Evolutionary conservation across 495 filamentous ascomycete genomes (phyloP).

Genomic region (Antarctomyces pellizariae): DNA sequence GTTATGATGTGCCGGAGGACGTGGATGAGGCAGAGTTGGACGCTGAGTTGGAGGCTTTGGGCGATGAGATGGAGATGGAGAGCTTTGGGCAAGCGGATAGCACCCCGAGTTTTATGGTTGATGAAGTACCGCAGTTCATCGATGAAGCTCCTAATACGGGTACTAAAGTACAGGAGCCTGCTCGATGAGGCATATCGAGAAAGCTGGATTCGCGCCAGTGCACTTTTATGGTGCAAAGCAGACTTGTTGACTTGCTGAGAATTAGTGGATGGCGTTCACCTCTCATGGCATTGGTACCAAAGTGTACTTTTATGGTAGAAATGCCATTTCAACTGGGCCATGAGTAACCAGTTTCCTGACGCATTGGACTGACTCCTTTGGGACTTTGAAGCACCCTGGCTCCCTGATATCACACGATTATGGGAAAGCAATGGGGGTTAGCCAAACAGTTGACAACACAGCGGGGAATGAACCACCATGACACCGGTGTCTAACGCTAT

Average conservation of each 20-base stretch:
- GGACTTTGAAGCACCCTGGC: too few species aligned
- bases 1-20: slow-evolving; percentile 91
- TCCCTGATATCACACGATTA: too few species aligned
- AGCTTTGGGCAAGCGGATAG: slow-evolving; percentile 31
- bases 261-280: slow-evolving; percentile 2
- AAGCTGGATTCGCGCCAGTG: not conserved
- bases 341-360: too few species aligned
- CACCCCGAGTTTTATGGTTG: slow-evolving; percentile 71
- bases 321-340: too few species aligned
- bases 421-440: too few species aligned
- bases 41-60: slow-evolving; percentile 84
- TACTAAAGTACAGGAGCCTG: slow-evolving; percentile 60
- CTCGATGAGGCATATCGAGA: slow-evolving; percentile 20
- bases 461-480: too few species aligned
- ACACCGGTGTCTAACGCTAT: too few species aligned
- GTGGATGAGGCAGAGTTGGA: slow-evolving; percentile 96
- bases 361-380: too few species aligned
- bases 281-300: too few species aligned
- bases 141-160: slow-evolving; percentile 46
- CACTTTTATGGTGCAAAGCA: slow-evolving; percentile 12
- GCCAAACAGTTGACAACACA: too few species aligned
- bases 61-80: slow-evolving; percentile 69
- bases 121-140: slow-evolving; percentile 78
- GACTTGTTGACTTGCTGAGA: slow-evolving; percentile 12
- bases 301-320: too few species aligned